Evolutionary conservation across 371 early-diverging fungal species (phyloP).

Genomic region (Blastocladiella emersonii): DNA sequence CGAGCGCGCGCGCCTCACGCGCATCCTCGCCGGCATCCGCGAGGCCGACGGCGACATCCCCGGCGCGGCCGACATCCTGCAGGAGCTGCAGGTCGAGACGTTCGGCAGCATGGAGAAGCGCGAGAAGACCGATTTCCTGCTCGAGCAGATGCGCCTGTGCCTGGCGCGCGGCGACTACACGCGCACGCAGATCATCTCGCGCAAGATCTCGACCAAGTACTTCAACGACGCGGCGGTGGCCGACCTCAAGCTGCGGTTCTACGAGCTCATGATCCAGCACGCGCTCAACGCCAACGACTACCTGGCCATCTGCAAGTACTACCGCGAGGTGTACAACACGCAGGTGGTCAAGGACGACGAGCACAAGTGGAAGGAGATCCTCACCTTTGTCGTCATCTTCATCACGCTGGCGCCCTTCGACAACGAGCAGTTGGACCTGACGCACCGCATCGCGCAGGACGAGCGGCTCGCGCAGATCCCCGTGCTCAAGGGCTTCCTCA

Average conservation of each 20-base stretch:
- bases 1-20: conserved; percentile 87
- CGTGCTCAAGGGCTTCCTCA: conserved; percentile 60
- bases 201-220: conserved; percentile 84
- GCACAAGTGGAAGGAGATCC: conserved; percentile 57
- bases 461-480: conserved; percentile 56
- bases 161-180: conserved; percentile 82
- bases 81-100: conserved; percentile 94
- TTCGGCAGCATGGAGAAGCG: conserved; percentile 96
- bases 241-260: conserved; percentile 89
- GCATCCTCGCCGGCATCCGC: conserved; percentile 67
- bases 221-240: conserved; percentile 65
- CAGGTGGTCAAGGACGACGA: conserved; percentile 63
- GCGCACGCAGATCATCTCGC: conserved; percentile 80
- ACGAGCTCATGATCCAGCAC: conserved; percentile 86
- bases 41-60: conserved; percentile 80
- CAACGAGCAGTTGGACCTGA: conserved; percentile 88
- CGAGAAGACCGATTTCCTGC: conserved; percentile 94
- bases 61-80: conserved; percentile 89
- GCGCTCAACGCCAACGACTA: conserved; percentile 81
- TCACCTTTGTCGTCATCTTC: conserved; percentile 68
- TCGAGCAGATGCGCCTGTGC: conserved; percentile 94
- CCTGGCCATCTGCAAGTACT: conserved; percentile 80
- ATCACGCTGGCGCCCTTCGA: conserved; percentile 80
- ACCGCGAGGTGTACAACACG: conserved; percentile 76
- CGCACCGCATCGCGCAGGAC: conserved; percentile 69